Evolutionary conservation across 208 protist genomes (phyloP).

Genomic region (Trypanosoma lewisi): DNA sequence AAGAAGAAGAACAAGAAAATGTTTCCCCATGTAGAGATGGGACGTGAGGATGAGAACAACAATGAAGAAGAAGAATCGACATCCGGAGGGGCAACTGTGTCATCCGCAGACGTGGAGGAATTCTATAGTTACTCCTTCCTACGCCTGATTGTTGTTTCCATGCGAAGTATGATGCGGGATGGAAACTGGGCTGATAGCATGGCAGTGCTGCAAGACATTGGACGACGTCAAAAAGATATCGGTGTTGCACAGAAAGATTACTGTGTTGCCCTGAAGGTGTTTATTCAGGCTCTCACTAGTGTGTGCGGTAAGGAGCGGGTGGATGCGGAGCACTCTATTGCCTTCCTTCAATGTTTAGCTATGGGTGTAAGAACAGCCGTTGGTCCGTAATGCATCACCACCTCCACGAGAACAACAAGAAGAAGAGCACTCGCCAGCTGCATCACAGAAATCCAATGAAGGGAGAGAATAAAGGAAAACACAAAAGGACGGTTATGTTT

Average conservation of each 20-base stretch:
- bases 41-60: not conserved
- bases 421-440: too few relatives aligned
- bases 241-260: slow-evolving; percentile 75
- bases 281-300: slow-evolving; percentile 62
- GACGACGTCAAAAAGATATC: slow-evolving; percentile 44
- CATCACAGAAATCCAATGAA: too few relatives aligned
- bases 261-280: slow-evolving; percentile 63
- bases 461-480: not conserved
- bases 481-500: not conserved
- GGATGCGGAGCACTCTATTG: slow-evolving; percentile 49
- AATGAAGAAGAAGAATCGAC: not conserved
- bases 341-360: slow-evolving; percentile 67
- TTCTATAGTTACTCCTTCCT: slow-evolving; percentile 75
- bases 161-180: slow-evolving; percentile 41
- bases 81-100: too few relatives aligned
- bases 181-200: slow-evolving; percentile 56
- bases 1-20: too few relatives aligned
- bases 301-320: slow-evolving; percentile 54
- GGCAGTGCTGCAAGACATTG: slow-evolving; percentile 47
- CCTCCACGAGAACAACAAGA: slow-evolving; percentile 1
- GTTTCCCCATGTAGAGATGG: not conserved
- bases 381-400: not conserved
- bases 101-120: slow-evolving; percentile 43
- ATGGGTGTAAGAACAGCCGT: slow-evolving; percentile 42
- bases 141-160: slow-evolving; percentile 62